Base-by-base conservation (phyloP, 805 yeast genomes). In the Candida xyloterini region DNA sequence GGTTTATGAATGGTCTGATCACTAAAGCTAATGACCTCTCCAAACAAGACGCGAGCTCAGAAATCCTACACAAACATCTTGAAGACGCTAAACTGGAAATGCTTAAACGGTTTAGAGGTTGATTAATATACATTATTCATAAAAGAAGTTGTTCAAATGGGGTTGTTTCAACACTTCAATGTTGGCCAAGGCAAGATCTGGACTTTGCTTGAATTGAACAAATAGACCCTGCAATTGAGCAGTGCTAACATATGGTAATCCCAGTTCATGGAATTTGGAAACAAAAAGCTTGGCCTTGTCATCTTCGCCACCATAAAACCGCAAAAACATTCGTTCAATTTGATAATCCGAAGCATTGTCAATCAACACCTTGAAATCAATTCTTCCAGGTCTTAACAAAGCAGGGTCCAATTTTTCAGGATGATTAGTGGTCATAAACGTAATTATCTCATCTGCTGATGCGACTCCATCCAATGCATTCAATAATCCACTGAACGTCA, bases 391-490 rank as follows among this genome's bases (percentile, higher is more conserved):
- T 49, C 99, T 74, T 59, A 93, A 66, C 30, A 93, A 73, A 0
- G 99, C 99, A 1, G 96, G 88, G 55, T 93, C 99, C 27, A 93
- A 68, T 47, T 78, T 78, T 47, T 93, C 98, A 0, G 97, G 96
- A 57, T 93, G 99, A 62, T 93, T 93, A 15, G 99, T 91, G 15
- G 99, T 93, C 99, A 93, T 93, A 63, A 93, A 93, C 0, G 97
- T 91, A 24, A 93, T 73, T 32, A 96, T 84, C 57, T 93, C 98
- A 57, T 93, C 99, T 1, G 97, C 95, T 21, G 96, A 86, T 3
- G 98, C 93, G 13, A 93, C 98, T 33, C 99, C 99, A 61, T 93
- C 99, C 33, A 93, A 69, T 0, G 99, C 96, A 59, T 93, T 93
- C 44, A 93, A 67, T 32, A 93, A 69, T 0, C 99, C 99, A 41